A percentile compares a stretch with the other conserved stretches of the same genome.
These are phyloP conservation scores for Vigna nakashimae DNA, from an alignment of 306 rosid genomes.

Conservation along the genomic window DNA sequence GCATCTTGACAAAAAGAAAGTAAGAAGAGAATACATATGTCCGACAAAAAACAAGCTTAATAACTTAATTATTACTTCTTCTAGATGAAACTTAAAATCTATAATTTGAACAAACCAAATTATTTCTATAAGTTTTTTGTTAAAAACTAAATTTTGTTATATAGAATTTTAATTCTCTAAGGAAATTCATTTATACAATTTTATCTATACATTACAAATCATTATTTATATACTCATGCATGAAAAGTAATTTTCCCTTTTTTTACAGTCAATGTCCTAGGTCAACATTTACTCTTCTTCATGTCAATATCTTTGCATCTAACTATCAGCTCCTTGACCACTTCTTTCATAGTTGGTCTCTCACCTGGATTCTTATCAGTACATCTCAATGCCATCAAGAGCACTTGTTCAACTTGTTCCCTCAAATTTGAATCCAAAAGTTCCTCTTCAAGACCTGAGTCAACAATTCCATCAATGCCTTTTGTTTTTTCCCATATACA, in stretches of 20 bases:
- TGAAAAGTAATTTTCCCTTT: neutral
- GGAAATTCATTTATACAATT: too few relatives aligned
- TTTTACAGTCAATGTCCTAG: neutral
- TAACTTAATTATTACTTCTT: too few relatives aligned
- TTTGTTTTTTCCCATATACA: slow-evolving; percentile 49
- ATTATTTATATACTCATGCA: neutral
- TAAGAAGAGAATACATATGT: too few relatives aligned
- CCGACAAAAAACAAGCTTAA: too few relatives aligned
- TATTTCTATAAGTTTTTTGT: too few relatives aligned
- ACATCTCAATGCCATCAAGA: slow-evolving; percentile 62
- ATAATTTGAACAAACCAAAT: too few relatives aligned
- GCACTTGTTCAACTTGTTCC: slow-evolving; percentile 22
- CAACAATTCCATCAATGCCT: slow-evolving; percentile 51
- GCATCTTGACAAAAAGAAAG: too few relatives aligned
- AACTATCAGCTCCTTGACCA: slow-evolving; percentile 27
- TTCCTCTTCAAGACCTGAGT: slow-evolving; percentile 55
- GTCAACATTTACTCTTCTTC: neutral
- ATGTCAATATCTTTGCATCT: neutral
- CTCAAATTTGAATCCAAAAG: neutral
- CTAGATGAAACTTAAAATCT: too few relatives aligned
- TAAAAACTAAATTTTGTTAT: too few relatives aligned
- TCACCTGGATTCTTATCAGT: slow-evolving; percentile 49
- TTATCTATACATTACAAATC: too few relatives aligned
- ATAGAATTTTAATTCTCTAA: too few relatives aligned
- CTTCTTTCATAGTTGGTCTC: slow-evolving; percentile 65